Evolutionary conservation across 2,329 filamentous ascomycete genomes (phyloP).

Genomic region (Diaporthe batatas): DNA sequence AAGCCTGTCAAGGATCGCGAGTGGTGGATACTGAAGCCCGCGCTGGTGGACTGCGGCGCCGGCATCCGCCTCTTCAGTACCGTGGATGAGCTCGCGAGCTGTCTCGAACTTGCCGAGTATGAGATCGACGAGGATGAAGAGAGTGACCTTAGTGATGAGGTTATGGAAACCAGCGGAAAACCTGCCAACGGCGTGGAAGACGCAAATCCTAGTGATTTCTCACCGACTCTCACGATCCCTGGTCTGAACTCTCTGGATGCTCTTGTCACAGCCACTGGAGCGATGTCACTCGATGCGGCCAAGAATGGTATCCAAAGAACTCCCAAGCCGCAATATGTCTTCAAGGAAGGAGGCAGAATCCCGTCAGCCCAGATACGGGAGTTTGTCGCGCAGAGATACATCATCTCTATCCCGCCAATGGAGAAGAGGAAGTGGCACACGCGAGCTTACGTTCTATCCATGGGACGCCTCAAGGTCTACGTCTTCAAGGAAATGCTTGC

Average conservation of each 20-base stretch:
- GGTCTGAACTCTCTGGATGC: slow-evolving; percentile 48
- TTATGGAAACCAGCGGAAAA: slow-evolving; percentile 43
- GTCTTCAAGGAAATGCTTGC: slow-evolving; percentile 55
- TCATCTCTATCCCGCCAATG: slow-evolving; percentile 50
- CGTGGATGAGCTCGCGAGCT: slow-evolving; percentile 51
- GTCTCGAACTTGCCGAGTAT: slow-evolving; percentile 53
- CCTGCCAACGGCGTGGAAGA: slow-evolving; percentile 12
- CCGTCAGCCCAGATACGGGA: slow-evolving; percentile 54
- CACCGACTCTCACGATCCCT: slow-evolving; percentile 46
- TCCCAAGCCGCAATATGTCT: slow-evolving; percentile 5
- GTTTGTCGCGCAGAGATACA: slow-evolving; percentile 56
- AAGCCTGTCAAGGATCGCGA: slow-evolving; percentile 49
- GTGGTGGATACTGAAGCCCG: slow-evolving; percentile 58
- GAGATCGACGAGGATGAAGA: slow-evolving; percentile 49
- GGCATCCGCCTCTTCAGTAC: slow-evolving; percentile 57
- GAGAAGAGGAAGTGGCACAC: slow-evolving; percentile 55
- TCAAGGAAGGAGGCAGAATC: slow-evolving; percentile 51
- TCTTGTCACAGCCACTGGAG: slow-evolving; percentile 49
- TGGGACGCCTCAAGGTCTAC: slow-evolving; percentile 55
- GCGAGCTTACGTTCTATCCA: slow-evolving; percentile 52
- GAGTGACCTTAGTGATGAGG: slow-evolving; percentile 38
- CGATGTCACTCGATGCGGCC: slow-evolving; percentile 38
- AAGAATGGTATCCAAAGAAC: slow-evolving; percentile 44
- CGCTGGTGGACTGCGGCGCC: slow-evolving; percentile 55
- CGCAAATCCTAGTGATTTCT: slow-evolving; percentile 40